Evolutionary conservation across 371 early-diverging fungal species (phyloP), one percentile per base, ranked within the genome.

Genomic region (Blakeslea trispora): DNA sequence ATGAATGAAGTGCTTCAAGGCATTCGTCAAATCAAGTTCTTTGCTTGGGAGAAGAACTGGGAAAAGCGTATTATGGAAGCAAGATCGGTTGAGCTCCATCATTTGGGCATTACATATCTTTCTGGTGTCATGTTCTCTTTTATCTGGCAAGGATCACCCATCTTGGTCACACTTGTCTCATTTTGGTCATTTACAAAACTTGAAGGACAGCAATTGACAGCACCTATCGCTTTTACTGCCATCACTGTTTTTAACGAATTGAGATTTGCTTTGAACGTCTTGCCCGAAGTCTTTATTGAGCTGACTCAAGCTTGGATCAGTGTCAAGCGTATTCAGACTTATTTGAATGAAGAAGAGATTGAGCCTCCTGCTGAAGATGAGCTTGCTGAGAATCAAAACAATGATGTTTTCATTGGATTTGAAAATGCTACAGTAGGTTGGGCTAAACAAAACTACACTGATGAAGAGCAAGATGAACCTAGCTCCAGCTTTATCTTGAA

Each of bases 281-380:
- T 83, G 5, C 86, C 86, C 2, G 75, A 78, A 34, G 65, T 71
- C 3, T 66, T 84, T 41, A 67, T 76, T 48, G 63, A 66, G 3
- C 18, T 42, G 34, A 14, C 59, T 0, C 71, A 71, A 50, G 59
- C 57, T 6, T 48, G 60, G 21, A 62, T 71, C 19, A 79, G 80
- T 73, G 61, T 64, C 8, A 53, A 68, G 18, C 87, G 96, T 59
- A 87, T 96, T 50, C 77, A 88, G 56, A 68, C 64, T 14, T 87
- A 90, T 43, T 74, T 95, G 48, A 68, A 81, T n/a, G 89, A 93
- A 54, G 75, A 81, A 5, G 95, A 94, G 51, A 70, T 95, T 9
- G 72, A 64, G 21, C 72, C 21, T 18, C 83, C 88, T 35, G 58
- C 74, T 15, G 85, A 91, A 89, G 54, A 63, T 86, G 34, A 71